Evolutionary conservation across 78 protist genomes (phyloP).

Genomic region (Chrysochromulina parva): DNA sequence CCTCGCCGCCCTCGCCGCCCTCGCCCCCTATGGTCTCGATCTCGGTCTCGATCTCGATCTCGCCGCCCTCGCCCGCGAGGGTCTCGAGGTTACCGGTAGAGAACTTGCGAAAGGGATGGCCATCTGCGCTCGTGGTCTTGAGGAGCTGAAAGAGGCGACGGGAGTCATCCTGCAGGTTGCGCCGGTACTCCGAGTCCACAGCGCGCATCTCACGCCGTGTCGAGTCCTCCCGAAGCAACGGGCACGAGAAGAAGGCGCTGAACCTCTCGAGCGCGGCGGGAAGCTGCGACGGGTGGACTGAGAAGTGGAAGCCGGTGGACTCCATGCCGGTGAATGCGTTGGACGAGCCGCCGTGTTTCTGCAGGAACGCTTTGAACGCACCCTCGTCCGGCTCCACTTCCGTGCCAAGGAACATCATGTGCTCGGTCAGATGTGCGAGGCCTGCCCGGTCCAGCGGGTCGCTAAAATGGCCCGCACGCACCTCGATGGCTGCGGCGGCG

Average conservation of each 20-base stretch:
- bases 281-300: neutral
- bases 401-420: constrained; percentile 82
- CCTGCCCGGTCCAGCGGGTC: constrained; percentile 74
- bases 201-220: neutral
- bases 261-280: neutral
- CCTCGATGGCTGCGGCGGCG: constrained; percentile 64
- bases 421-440: constrained; percentile 79
- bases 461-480: neutral
- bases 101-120: constrained; percentile 54
- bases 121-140: constrained; percentile 13
- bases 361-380: constrained; percentile 51
- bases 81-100: constrained; percentile 65
- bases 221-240: neutral
- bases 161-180: constrained; percentile 39
- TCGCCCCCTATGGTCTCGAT: no score
- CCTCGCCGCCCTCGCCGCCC: no score
- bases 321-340: constrained; percentile 75
- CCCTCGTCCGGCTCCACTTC: constrained; percentile 63
- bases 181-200: constrained; percentile 49
- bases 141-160: constrained; percentile 64
- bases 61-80: constrained; percentile 23
- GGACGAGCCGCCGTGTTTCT: constrained; percentile 64
- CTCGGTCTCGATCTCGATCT: no score
- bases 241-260: neutral
- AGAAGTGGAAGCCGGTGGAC: neutral